Evolutionary conservation across 2,329 filamentous ascomycete genomes (phyloP).

Genomic region (Tolypocladium sp.): DNA sequence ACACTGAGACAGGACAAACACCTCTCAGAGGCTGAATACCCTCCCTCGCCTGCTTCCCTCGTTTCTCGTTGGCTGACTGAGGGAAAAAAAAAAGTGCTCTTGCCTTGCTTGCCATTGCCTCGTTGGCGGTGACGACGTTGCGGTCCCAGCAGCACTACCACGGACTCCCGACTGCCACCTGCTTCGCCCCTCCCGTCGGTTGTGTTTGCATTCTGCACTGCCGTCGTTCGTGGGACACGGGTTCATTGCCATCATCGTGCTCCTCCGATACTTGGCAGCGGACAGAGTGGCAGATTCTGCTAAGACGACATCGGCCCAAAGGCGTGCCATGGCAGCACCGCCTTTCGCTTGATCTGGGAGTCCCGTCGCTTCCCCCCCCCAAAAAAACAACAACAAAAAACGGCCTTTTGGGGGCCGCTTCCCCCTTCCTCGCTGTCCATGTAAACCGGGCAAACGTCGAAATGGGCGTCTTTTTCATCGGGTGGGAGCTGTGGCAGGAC

Average conservation of each 20-base stretch:
- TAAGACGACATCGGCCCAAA: background rate
- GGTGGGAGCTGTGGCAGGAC: conserved; percentile 80
- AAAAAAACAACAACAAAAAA: no score
- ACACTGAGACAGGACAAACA: background rate
- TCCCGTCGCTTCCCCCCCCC: background rate
- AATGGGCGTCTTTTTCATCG: conserved; percentile 47
- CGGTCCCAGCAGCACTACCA: background rate
- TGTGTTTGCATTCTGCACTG: background rate
- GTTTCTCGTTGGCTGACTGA: background rate
- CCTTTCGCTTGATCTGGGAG: background rate
- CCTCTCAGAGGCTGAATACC: background rate
- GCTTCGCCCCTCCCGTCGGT: background rate
- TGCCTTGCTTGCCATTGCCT: background rate
- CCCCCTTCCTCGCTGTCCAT: background rate
- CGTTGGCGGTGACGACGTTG: background rate
- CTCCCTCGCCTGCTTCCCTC: background rate
- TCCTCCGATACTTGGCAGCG: background rate
- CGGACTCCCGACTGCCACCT: conserved; percentile 2
- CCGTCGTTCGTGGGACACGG: background rate
- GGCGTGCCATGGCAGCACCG: background rate
- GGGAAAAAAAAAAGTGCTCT: background rate
- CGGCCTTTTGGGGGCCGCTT: background rate
- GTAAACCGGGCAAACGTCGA: background rate
- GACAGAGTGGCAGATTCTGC: background rate
- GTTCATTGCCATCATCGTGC: background rate